Evolutionary conservation across 176 grass and related monocot species (phyloP), one percentile per base, ranked within the genome.

Genomic region (Eremochloa ophiuroides): DNA sequence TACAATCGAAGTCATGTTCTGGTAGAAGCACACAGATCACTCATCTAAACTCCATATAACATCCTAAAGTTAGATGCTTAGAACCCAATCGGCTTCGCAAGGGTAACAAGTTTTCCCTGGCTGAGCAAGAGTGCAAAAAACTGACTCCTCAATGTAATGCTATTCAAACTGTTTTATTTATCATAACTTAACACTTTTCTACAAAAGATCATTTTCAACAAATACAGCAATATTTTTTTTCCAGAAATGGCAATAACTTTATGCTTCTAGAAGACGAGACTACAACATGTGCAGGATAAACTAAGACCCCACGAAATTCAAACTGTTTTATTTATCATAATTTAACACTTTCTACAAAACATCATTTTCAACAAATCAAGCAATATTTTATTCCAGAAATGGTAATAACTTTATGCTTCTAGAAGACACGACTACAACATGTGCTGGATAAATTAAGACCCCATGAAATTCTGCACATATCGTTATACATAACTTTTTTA

Each of bases 11-110:
- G 5, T 34, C 58, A 48, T 48, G 55, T 42, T 77, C 27, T 28
- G 22, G 20, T 22, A 12, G 23, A 48, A 20, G 4, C 25, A n/a
- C 6, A 35, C 53, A 66, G 25, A n/a, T 11, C 35, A 13, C 33
- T 17, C 43, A 66, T 39, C 6, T 22, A 55, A 35, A 29, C 60
- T 55, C 15, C 71, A 28, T 27, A 53, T 15, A 30, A 9, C 41
- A 74, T 75, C 71, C 71, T 66, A 75, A 74, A 83, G 16, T 4
- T 51, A 73, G 14, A 6, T 47, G 28, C 11, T 41, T 80, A 56
- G 66, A 61, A 5, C 70, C n/a, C 42, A 38, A 29, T 30, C 58
- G 23, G 20, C 35, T 71, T 74, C 64, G 41, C 42, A 51, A 74
- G 2, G 28, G 58, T 62, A 46, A 7, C 15, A 35, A 64, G 17